These are phyloP conservation scores for Phytophthora rubi DNA, from an alignment of 352 stramenopile genomes.

Conservation along the genomic window DNA sequence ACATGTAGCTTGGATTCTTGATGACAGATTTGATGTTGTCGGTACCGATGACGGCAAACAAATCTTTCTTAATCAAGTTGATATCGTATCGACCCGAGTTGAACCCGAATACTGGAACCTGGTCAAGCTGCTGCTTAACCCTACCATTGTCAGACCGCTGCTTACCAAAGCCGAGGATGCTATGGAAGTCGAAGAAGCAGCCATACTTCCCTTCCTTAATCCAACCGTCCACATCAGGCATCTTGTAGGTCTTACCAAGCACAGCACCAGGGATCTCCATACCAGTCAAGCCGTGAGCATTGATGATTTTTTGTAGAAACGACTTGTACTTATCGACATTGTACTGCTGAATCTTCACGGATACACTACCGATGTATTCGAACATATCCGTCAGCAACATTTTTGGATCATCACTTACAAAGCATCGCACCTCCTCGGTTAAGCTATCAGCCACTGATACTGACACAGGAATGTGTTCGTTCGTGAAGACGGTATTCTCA, in stretches of 20 bases:
- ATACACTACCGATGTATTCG: neutral
- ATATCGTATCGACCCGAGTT: slow-evolving; percentile 6
- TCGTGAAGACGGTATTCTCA: slow-evolving; percentile 11
- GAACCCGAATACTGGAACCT: slow-evolving; percentile 28
- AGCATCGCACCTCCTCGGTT: neutral
- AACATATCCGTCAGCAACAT: slow-evolving; percentile 2
- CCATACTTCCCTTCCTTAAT: slow-evolving; percentile 2
- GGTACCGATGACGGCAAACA: slow-evolving; percentile 24
- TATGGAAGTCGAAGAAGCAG: slow-evolving; percentile 6
- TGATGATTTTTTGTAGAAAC: slow-evolving; percentile 6
- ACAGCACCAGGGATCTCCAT: neutral
- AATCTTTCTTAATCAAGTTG: slow-evolving; percentile 43
- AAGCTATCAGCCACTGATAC: slow-evolving; percentile 10
- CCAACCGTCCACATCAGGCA: slow-evolving; percentile 3
- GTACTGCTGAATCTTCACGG: neutral
- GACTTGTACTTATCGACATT: slow-evolving; percentile 5
- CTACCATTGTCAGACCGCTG: neutral
- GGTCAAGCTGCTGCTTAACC: neutral
- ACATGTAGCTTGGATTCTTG: slow-evolving; percentile 43
- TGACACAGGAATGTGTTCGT: slow-evolving; percentile 9
- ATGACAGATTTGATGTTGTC: slow-evolving; percentile 27
- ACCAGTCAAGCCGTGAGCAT: slow-evolving; percentile 8
- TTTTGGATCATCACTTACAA: slow-evolving; percentile 1
- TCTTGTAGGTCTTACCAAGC: slow-evolving; percentile 5
- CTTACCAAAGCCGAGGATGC: neutral